A percentile compares a stretch with the other conserved stretches of the same genome.
These are phyloP conservation scores for Pythium periplocum DNA, from an alignment of 352 stramenopile genomes.

Conservation along the genomic window DNA sequence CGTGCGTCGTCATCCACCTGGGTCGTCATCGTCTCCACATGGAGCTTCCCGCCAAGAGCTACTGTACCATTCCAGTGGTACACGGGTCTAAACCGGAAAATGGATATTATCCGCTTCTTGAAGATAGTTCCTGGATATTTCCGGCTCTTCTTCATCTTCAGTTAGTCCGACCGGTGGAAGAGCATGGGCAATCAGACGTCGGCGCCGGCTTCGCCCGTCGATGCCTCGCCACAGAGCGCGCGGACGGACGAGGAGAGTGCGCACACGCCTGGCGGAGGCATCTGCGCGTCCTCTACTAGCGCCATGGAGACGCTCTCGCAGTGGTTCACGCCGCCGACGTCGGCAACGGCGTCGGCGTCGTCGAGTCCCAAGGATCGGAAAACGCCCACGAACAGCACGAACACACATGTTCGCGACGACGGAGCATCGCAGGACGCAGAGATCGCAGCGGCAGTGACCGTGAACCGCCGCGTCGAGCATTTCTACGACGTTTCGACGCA, in stretches of 20 bases:
- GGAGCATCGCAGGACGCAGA: neutral
- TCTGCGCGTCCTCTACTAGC: neutral
- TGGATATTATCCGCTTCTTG: too few relatives aligned
- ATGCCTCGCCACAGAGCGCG: neutral
- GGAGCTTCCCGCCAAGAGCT: too few relatives aligned
- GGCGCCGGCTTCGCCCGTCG: slow-evolving; percentile 7
- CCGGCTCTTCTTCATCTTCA: too few relatives aligned
- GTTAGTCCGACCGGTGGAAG: too few relatives aligned
- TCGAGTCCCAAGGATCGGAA: slow-evolving; percentile 2
- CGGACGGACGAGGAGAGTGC: slow-evolving; percentile 3
- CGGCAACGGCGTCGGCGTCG: neutral
- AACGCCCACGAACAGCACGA: neutral
- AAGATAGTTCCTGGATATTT: too few relatives aligned
- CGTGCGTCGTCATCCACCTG: neutral
- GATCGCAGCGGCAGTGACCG: neutral
- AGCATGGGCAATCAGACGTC: slow-evolving; percentile 25
- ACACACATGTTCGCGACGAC: neutral
- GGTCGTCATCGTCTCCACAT: too few relatives aligned
- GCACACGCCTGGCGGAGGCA: slow-evolving; percentile 1
- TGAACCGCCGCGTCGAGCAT: slow-evolving; percentile 36
- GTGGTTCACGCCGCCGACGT: slow-evolving; percentile 7
- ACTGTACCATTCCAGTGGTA: too few relatives aligned
- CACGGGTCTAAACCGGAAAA: too few relatives aligned
- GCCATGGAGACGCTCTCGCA: slow-evolving; percentile 16
- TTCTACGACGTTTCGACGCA: slow-evolving; percentile 52